phyloP scores from a whole-genome alignment of 768 basidiomycete genomes.

The Pleurotus tuber-regium region DNA sequence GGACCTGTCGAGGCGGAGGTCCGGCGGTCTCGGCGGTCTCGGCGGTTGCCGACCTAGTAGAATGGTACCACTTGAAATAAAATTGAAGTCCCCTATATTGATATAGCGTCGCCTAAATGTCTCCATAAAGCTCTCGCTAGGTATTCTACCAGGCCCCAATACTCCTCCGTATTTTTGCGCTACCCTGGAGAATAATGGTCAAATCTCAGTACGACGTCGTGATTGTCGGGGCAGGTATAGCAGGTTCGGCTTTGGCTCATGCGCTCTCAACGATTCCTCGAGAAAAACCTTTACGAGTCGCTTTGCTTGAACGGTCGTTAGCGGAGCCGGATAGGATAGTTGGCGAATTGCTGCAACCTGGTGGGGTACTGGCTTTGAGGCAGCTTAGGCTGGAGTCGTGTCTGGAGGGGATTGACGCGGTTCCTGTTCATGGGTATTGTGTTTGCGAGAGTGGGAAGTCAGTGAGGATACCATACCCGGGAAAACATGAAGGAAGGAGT shows the following conservation, averaged over 20 bases:
- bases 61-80: no score
- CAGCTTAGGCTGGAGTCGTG: conserved; percentile 74
- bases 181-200: no score
- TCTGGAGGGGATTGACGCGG: conserved; percentile 86
- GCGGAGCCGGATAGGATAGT: conserved; percentile 95
- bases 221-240: conserved; percentile 91
- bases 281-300: conserved; percentile 64
- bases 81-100: no score
- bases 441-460: conserved; percentile 62
- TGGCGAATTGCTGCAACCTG: conserved; percentile 94
- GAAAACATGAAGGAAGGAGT: conserved; percentile 65
- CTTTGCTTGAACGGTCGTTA: conserved; percentile 87
- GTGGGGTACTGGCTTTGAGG: conserved; percentile 74
- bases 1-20: no score
- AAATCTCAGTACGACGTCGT: conserved; percentile 61
- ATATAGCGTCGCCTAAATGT: no score
- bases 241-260: conserved; percentile 84
- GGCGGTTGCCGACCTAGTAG: no score
- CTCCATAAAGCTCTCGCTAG: no score
- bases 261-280: conserved; percentile 64
- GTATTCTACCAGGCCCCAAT: no score
- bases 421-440: conserved; percentile 83
- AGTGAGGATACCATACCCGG: conserved; percentile 90
- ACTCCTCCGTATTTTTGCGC: no score
- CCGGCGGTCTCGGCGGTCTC: no score